These are phyloP conservation scores for Cephaloascus fragrans DNA, from an alignment of 805 yeast species.

Conservation along the genomic window DNA sequence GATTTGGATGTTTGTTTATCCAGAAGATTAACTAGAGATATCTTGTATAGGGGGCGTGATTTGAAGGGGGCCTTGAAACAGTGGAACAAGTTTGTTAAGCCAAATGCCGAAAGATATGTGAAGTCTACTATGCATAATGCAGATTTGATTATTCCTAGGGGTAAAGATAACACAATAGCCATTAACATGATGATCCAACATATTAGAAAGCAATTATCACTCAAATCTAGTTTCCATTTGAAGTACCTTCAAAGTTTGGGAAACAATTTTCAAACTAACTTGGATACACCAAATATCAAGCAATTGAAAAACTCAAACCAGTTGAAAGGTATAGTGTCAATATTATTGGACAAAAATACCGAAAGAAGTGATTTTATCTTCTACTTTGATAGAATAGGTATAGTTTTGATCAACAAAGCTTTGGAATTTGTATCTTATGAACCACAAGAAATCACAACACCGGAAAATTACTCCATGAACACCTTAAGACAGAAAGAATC, in stretches of 20 bases:
- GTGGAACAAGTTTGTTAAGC: slow-evolving; percentile 89
- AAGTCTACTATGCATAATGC: slow-evolving; percentile 72
- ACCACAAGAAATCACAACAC: slow-evolving; percentile 18
- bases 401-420: slow-evolving; percentile 58
- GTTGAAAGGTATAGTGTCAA: slow-evolving; percentile 60
- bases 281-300: slow-evolving; percentile 22
- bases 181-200: slow-evolving; percentile 73
- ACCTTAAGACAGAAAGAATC: slow-evolving; percentile 39
- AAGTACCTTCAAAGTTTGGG: slow-evolving; percentile 53
- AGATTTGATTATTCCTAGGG: slow-evolving; percentile 85
- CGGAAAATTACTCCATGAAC: slow-evolving; percentile 9
- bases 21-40: slow-evolving; percentile 80
- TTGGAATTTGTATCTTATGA: slow-evolving; percentile 44
- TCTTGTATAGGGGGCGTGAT: slow-evolving; percentile 78
- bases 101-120: slow-evolving; percentile 71
- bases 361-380: slow-evolving; percentile 73
- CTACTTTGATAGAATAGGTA: slow-evolving; percentile 76
- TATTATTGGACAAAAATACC: slow-evolving; percentile 46
- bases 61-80: slow-evolving; percentile 73
- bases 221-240: slow-evolving; percentile 62
- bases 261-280: slow-evolving; percentile 15
- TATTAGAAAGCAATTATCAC: slow-evolving; percentile 57
- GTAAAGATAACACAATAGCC: slow-evolving; percentile 75
- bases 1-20: slow-evolving; percentile 90
- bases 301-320: slow-evolving; percentile 51